A percentile compares a stretch with the other conserved stretches of the same genome.
Evolutionary conservation across 495 filamentous ascomycete species (phyloP).

Genomic region (Hypoxylon fragiforme): DNA sequence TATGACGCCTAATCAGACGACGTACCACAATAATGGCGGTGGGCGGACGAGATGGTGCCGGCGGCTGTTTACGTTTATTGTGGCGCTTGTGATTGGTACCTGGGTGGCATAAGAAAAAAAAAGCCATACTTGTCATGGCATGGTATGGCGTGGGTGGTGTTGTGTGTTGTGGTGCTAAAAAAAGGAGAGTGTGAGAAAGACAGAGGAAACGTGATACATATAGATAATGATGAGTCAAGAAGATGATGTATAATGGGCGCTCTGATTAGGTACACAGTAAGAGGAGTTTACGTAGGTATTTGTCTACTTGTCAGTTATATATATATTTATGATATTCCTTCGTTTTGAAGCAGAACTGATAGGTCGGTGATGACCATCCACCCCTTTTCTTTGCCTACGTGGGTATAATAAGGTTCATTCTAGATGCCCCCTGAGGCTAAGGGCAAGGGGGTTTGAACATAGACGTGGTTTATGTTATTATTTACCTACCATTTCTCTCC

Average conservation of each 20-base stretch:
- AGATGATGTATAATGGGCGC: neutral
- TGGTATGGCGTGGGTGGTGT: neutral
- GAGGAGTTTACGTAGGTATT: no score
- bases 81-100: slow-evolving; percentile 17
- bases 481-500: no score
- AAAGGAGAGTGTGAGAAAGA: no score
- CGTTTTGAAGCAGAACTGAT: neutral
- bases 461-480: no score
- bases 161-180: no score
- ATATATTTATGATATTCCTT: neutral
- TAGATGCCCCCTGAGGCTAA: no score
- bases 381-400: neutral
- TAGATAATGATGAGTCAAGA: slow-evolving; percentile 5
- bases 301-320: neutral
- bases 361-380: neutral
- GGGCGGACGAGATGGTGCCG: slow-evolving; percentile 3
- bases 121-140: neutral
- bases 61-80: slow-evolving; percentile 17
- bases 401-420: no score
- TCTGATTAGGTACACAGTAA: no score
- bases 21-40: slow-evolving; percentile 34
- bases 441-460: no score
- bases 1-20: slow-evolving; percentile 63
- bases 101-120: slow-evolving; percentile 26
- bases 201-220: slow-evolving; percentile 1